phyloP scores from a whole-genome alignment of 805 yeast genomes.

The Candida corydali region DNA sequence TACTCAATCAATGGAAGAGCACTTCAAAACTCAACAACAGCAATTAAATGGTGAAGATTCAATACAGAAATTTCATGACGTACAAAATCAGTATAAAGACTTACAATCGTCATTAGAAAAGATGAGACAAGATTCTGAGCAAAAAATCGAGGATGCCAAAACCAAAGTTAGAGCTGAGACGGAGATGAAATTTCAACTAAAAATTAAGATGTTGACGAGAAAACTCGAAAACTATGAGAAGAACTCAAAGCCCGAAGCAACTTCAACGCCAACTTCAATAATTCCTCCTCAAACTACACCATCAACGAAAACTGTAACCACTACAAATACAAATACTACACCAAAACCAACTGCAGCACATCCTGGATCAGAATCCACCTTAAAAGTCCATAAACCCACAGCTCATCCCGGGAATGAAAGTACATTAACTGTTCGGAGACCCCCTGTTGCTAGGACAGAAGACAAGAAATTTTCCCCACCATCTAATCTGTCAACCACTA shows the following conservation, averaged over 20 bases:
- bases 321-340: neutral
- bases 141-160: slow-evolving; percentile 18
- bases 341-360: slow-evolving; percentile 11
- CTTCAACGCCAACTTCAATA: neutral
- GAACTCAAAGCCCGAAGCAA: slow-evolving; percentile 3
- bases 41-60: slow-evolving; percentile 1
- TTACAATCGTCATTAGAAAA: slow-evolving; percentile 13
- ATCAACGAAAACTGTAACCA: neutral
- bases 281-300: neutral
- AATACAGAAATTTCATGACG: slow-evolving; percentile 13
- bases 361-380: slow-evolving; percentile 25
- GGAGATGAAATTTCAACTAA: slow-evolving; percentile 56
- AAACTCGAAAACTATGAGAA: slow-evolving; percentile 50
- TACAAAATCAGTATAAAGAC: slow-evolving; percentile 14
- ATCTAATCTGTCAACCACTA: slow-evolving; percentile 3
- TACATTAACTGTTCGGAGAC: slow-evolving; percentile 30
- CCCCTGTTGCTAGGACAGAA: slow-evolving; percentile 14
- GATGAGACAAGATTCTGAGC: slow-evolving; percentile 13
- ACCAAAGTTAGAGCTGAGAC: slow-evolving; percentile 46
- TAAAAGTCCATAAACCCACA: slow-evolving; percentile 29
- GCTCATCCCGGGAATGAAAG: slow-evolving; percentile 23
- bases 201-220: slow-evolving; percentile 50
- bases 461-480: slow-evolving; percentile 6
- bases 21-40: neutral
- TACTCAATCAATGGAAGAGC: slow-evolving; percentile 1